These are phyloP conservation scores for Dothistroma pini DNA, from an alignment of 2,329 filamentous ascomycete genomes.

Conservation along the genomic window DNA sequence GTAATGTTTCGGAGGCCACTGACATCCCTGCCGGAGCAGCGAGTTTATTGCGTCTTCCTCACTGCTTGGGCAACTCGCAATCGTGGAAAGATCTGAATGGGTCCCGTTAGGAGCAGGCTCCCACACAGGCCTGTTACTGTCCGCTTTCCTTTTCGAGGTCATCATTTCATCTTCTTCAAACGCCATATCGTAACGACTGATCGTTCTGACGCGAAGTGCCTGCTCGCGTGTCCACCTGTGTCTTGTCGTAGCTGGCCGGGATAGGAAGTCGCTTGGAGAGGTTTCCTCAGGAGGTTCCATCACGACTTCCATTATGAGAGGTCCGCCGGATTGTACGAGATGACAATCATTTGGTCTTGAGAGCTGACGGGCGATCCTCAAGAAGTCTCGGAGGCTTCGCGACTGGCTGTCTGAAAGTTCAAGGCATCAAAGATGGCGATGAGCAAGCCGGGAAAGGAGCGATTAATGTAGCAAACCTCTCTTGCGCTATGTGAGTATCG, in stretches of 20 bases:
- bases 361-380: too few relatives aligned
- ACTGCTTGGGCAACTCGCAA: slow-evolving; percentile 9
- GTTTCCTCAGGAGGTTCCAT: too few relatives aligned
- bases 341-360: too few relatives aligned
- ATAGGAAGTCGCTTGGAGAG: background rate
- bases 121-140: slow-evolving; percentile 6
- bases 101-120: slow-evolving; percentile 6
- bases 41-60: slow-evolving; percentile 12
- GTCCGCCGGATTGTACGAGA: too few relatives aligned
- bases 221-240: background rate
- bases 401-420: too few relatives aligned
- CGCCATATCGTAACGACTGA: too few relatives aligned
- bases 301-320: background rate
- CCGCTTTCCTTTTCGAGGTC: background rate
- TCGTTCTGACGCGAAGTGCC: background rate
- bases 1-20: slow-evolving; percentile 12
- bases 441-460: too few relatives aligned
- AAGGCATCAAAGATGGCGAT: too few relatives aligned
- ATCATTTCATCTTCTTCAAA: background rate
- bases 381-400: too few relatives aligned
- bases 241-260: background rate
- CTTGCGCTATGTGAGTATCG: too few relatives aligned
- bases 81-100: slow-evolving; percentile 4
- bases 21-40: slow-evolving; percentile 15
- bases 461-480: too few relatives aligned